These are phyloP conservation scores for Austroboletus rostrupii DNA, from an alignment of 1,284 basidiomycete genomes.

Conservation along the genomic window DNA sequence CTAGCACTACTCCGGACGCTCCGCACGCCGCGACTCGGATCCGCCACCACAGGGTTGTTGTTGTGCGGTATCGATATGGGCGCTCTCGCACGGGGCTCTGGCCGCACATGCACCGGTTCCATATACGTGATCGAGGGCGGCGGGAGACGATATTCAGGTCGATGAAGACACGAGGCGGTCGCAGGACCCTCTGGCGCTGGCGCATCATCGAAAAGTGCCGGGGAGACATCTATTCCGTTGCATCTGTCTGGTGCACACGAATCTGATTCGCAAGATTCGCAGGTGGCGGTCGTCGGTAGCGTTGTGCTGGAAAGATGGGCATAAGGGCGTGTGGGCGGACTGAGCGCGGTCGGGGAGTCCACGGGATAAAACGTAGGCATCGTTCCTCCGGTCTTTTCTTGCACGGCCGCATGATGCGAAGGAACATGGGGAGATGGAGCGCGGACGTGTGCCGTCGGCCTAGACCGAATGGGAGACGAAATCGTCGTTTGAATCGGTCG, in stretches of 20 bases:
- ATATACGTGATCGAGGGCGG: slow-evolving; percentile 26
- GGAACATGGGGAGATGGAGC: slow-evolving; percentile 11
- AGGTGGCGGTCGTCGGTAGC: slow-evolving; percentile 5
- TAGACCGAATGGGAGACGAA: slow-evolving; percentile 12
- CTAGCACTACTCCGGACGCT: neutral
- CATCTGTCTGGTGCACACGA: slow-evolving; percentile 17
- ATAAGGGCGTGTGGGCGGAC: neutral
- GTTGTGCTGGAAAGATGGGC: slow-evolving; percentile 10
- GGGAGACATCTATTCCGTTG: slow-evolving; percentile 50
- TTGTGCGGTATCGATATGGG: neutral
- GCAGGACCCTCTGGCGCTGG: slow-evolving; percentile 53
- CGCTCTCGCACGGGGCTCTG: slow-evolving; percentile 5
- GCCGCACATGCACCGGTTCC: slow-evolving; percentile 20
- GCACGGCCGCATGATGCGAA: slow-evolving; percentile 5
- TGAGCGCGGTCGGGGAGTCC: slow-evolving; percentile 12
- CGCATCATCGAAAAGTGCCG: slow-evolving; percentile 58
- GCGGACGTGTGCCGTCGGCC: neutral
- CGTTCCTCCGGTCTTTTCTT: slow-evolving; percentile 6
- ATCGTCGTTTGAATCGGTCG: slow-evolving; percentile 37
- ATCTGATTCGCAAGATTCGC: slow-evolving; percentile 20
- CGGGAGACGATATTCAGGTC: slow-evolving; percentile 24
- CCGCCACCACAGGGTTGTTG: neutral
- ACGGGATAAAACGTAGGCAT: slow-evolving; percentile 1
- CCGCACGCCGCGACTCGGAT: slow-evolving; percentile 5
- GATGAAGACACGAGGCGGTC: slow-evolving; percentile 36